Base-by-base conservation (phyloP, 78 protist species). In the Dictyostelium firmibasis region DNA sequence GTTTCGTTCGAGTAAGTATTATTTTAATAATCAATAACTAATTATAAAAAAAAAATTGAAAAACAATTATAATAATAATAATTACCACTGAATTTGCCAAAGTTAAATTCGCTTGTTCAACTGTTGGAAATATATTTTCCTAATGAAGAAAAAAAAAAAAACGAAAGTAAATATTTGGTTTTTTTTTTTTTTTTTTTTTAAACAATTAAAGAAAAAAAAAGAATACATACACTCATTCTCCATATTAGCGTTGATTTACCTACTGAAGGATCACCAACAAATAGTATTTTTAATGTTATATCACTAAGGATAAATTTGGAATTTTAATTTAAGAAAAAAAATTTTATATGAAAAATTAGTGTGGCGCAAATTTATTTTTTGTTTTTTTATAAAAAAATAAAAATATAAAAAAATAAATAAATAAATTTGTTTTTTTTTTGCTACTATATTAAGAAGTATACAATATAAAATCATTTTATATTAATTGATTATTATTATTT, bases 51-150 rank as follows among this genome's bases (percentile, higher is more conserved):
- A n/a, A n/a, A n/a, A n/a, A n/a, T n/a, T n/a, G n/a, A n/a, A n/a
- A n/a, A n/a, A n/a, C n/a, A 35, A 18, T 74, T 36, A 36, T 18
- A 36, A 38, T 75, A 16, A 20, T 20, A 2, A 75, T 75, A 33
- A 27, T 36, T 89, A 89, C 94, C 29, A 62, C 60, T 27, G 85
- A 75, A 13, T 89, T 57, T 53, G 33, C 35, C 36, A 81, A 11
- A 27, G 86, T 89, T 79, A 89, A 57, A 81, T 89, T 89, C 20
- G 94, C 85, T 89, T 89, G 94, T 81, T 89, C 94, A 25, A 29
- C 69, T 44, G 78, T 41, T 33, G 86, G 94, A 27, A 78, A 69
- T 79, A 81, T 64, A 81, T 76, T 76, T 35, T 89, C 91, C 91
- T 85, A 23, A 72, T 13, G 11, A 70, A 16, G 1, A 18, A 33